phyloP scores from a whole-genome alignment of 2,329 filamentous ascomycete species.

The Penicillium sp. region DNA sequence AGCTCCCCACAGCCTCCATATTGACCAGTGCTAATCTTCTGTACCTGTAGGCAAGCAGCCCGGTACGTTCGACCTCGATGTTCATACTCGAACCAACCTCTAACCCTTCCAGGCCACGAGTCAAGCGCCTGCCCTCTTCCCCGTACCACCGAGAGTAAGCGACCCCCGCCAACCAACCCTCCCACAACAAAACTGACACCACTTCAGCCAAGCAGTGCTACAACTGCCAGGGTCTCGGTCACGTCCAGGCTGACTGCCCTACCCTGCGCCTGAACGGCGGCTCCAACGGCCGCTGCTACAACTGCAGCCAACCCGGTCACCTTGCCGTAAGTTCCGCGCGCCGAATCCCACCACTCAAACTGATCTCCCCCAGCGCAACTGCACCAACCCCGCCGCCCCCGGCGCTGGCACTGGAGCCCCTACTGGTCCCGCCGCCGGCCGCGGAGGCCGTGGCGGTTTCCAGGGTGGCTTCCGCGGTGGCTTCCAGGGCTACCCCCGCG shows the following conservation, averaged over 20 bases:
- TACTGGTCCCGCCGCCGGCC: conserved; percentile 51
- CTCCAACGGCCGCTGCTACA: conserved; percentile 89
- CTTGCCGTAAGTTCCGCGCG: conserved; percentile 68
- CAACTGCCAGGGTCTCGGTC: conserved; percentile 96
- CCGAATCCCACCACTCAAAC: not conserved
- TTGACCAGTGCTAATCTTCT: conserved; percentile 23
- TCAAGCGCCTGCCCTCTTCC: conserved; percentile 96
- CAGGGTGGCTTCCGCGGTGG: conserved; percentile 70
- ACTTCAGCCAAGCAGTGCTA: conserved; percentile 95
- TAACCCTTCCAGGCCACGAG: conserved; percentile 70
- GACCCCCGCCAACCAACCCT: conserved; percentile 1
- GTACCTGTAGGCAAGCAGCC: conserved; percentile 46
- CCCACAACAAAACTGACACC: conserved; percentile 22
- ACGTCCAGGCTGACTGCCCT: conserved; percentile 98
- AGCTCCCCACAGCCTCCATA: conserved; percentile 4
- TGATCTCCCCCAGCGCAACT: conserved; percentile 66
- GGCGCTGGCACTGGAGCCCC: conserved; percentile 62
- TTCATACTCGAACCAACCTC: conserved; percentile 7
- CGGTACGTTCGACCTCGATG: conserved; percentile 37
- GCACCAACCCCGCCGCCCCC: conserved; percentile 53
- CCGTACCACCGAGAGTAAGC: conserved; percentile 85
- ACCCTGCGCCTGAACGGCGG: conserved; percentile 85
- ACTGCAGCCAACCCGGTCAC: conserved; percentile 90
- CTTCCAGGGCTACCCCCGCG: conserved; percentile 60
- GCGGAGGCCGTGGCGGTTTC: conserved; percentile 68